phyloP scores from a whole-genome alignment of 1,284 basidiomycete genomes.

The Rhodotorula sp. region DNA sequence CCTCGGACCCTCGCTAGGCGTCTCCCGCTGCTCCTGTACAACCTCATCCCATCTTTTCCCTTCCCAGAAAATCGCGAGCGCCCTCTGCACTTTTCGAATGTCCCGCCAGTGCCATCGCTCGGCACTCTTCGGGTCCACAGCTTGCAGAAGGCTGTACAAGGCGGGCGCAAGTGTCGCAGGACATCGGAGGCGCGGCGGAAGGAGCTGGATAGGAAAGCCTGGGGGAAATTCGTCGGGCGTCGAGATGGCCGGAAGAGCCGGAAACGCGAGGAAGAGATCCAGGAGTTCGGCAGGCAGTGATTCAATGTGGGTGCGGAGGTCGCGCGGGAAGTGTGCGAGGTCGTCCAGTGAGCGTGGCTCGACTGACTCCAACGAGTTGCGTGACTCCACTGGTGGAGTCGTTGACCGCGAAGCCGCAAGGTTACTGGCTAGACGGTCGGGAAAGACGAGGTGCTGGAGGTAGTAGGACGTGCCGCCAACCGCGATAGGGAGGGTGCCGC shows the following conservation, averaged over 20 bases:
- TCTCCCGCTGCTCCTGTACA: conserved; percentile 61
- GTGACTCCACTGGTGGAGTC: not conserved
- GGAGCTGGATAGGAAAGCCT: conserved; percentile 48
- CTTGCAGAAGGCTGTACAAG: conserved; percentile 66
- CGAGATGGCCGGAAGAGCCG: conserved; percentile 34
- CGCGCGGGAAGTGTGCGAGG: conserved; percentile 43
- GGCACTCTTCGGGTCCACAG: conserved; percentile 73
- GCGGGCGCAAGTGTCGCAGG: conserved; percentile 59
- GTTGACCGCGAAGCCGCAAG: not conserved
- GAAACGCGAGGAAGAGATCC: conserved; percentile 53
- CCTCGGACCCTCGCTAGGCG: conserved; percentile 55
- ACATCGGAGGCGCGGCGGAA: conserved; percentile 57
- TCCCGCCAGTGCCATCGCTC: conserved; percentile 94
- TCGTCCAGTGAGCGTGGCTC: conserved; percentile 19
- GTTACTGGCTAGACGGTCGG: conserved; percentile 48
- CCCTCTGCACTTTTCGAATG: conserved; percentile 81
- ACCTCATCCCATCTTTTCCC: conserved; percentile 67
- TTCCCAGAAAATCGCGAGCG: conserved; percentile 75
- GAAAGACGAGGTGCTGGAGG: conserved; percentile 77
- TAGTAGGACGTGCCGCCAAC: conserved; percentile 97
- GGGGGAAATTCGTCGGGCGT: conserved; percentile 39
- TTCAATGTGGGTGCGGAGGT: conserved; percentile 43
- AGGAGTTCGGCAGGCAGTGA: conserved; percentile 57
- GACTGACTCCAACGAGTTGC: not conserved
- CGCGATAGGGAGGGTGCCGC: conserved; percentile 73